Evolutionary conservation across 2,329 filamentous ascomycete genomes (phyloP).

Genomic region (Coniella vitis): DNA sequence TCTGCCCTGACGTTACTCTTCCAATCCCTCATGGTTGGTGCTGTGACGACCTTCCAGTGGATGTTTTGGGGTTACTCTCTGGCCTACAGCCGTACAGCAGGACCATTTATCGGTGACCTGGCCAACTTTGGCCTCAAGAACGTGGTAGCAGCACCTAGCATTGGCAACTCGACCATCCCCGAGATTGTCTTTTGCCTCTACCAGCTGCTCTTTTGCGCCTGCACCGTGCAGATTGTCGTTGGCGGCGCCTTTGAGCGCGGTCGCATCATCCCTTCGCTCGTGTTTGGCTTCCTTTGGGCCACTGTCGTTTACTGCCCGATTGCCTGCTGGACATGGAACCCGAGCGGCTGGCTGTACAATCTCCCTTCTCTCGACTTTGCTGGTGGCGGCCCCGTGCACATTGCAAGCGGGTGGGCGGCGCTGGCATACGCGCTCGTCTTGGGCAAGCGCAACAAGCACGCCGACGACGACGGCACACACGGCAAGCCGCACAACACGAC

Average conservation of each 20-base stretch:
- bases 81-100: conserved; percentile 71
- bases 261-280: conserved; percentile 43
- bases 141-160: conserved; percentile 53
- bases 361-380: conserved; percentile 54
- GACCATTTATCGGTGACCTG: conserved; percentile 70
- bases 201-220: conserved; percentile 55
- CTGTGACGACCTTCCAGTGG: conserved; percentile 70
- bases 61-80: conserved; percentile 90
- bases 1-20: conserved; percentile 56
- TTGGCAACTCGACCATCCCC: conserved; percentile 48
- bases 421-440: conserved; percentile 58
- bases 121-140: conserved; percentile 66
- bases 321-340: conserved; percentile 62
- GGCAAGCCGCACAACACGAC: conserved; percentile 56
- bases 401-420: conserved; percentile 55
- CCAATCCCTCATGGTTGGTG: conserved; percentile 52
- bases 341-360: conserved; percentile 58
- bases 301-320: conserved; percentile 59
- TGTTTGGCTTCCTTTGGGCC: conserved; percentile 52
- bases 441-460: conserved; percentile 47
- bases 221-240: conserved; percentile 57
- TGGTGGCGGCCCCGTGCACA: conserved; percentile 58
- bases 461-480: conserved; percentile 39
- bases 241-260: conserved; percentile 54
- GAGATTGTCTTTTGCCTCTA: conserved; percentile 63